Base-by-base conservation (phyloP, 2,329 filamentous ascomycete species). In the Tolypocladium guangdongense region DNA sequence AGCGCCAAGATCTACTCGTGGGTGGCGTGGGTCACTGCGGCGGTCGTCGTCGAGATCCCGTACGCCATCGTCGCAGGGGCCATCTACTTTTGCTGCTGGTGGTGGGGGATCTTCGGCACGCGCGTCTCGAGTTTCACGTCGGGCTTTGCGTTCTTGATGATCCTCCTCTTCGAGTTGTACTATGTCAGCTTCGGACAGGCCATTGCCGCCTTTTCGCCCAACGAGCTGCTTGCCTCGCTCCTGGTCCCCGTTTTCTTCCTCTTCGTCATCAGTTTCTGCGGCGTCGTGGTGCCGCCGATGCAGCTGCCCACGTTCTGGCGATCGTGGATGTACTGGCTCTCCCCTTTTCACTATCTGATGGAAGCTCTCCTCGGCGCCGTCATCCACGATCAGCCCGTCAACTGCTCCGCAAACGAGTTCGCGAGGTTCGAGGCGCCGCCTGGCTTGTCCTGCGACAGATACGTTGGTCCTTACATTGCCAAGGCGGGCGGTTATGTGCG, bases 1-100 rank as follows among this genome's bases (percentile, higher is more conserved):
- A 87, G 81, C n/a, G 81, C 85, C 18, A 90, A 90, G 66, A 89
- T 90, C 30, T 93, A 92, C 68, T 84, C 81, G 2, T 90, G 87
- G 87, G 68, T 79, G 16, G 84, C 86, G 0, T 88, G 87, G 68
- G 78, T 81, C 0, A 83, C 81, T 2, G 84, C 80, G 0, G 77
- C 79, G 1, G 77, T 90, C 6, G 59, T 88, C 1, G 83, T 80
- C 18, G 87, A 91, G 66, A 74, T 90, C 0, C 87, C 87, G 0
- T 89, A 88, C 59, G 77, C 79, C 0, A 69, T 89, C 14, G 64
- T 88, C 4, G 81, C 82, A 0, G 86, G 82, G 0, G 81, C 77
- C 0, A 52, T 70, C 1, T 70, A 70, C 58, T 70, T 64, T 41
- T 63, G 62, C 56, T 80, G 80, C 60, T 87, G 83, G 83, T 86